Base-by-base conservation (phyloP, 208 protist species). In the Leishmania tropica region DNA sequence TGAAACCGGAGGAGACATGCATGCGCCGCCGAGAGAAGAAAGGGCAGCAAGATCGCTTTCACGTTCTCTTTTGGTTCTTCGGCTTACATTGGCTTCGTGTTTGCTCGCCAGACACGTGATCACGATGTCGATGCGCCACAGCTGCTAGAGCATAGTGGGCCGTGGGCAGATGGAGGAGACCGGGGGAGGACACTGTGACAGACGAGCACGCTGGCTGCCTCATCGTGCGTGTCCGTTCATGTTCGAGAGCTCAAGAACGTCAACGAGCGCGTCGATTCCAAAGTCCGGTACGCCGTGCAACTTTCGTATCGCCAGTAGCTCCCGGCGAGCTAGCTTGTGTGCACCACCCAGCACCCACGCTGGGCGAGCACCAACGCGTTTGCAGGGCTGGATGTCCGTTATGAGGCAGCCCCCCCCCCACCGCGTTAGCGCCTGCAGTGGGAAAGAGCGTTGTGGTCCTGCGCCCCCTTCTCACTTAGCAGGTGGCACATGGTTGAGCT, bases 361-460 rank as follows among this genome's bases (percentile, higher is more conserved):
- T 15, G 89, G 89, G 47, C 83, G 80, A 62, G 81, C 88, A 0
- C 82, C 76, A 2, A 90, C 86, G 3, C 64, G 78, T 64, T 93
- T 94, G 40, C 93, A 88, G 88, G 94, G 94, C 28, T 85, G 84
- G 53, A 94, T 84, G 72, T 94, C 89, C 19, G 91, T 94, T 42
- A 86, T 89, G 19, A 94, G 83, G 11, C 91, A 85, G 75, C 94
- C 93, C 6, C 8, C 45, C 45, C 90, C 91, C 74, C 89, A 96
- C 51, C 51, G 51, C 15, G 13, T 94, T 28, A 93, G 70, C 72
- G 67, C 47, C 31, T 71, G 67, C 15, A 81, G 88, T 64, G 92
- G 65, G 7, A 75, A 85, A 94, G 88, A 1, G 11, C 8, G 0
- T 4, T 72, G 54, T 72, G 56, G 10, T 72, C 51, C 58, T 28